Base-by-base conservation (phyloP, 2,329 filamentous ascomycete genomes). In the Epichloe bromicola region DNA sequence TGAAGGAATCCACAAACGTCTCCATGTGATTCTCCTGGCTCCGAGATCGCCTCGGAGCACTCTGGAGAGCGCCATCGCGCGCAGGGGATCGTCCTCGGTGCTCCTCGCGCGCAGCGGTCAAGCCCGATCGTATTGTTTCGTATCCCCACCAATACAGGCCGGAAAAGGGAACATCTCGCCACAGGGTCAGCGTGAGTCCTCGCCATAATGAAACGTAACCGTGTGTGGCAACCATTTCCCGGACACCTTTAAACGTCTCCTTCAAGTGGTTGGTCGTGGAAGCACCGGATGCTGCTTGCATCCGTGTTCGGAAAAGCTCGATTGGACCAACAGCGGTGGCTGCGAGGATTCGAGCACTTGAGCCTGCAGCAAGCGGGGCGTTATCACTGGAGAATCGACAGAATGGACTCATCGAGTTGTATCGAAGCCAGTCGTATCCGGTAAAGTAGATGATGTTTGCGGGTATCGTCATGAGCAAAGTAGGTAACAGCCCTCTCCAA, bases 111-210 rank as follows among this genome's bases (percentile, higher is more conserved):
- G 80, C 68, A 58, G 90, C 83, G 1, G 82, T 85, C 52, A 97
- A 68, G 49, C 72, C 70, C 23, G 82, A 80, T 49, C 89, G 82
- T 51, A 91, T 83, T 17, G 79, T 82, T 70, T 98, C 93, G 65
- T 98, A 98, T 12, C 93, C 91, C 82, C 86, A 94, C 93, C 93
- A 98, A 71, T 98, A 98, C 43, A 98, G 78, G 3, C 86, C 93
- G 1, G 91, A 97, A 62, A 98, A 98, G 0, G 93, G 93, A 0
- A 97, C 93, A 63, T 98, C 93, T 56, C 93, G 79, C 93, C 93
- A 98, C 52, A 98, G 77, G 0, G 91, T 97, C 59, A 98, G 72
- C 0, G 85, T 89, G 51, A 98, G 70, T 0, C 93, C 93, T 51
- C 91, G 78, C 93, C 93, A 98, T 0, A 98, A 72, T 2, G 89